Percentiles rank a stretch among this genome's conserved stretches.
These are phyloP conservation scores for Clathrospora elynae DNA, from an alignment of 2,329 filamentous ascomycete genomes.

Conservation along the genomic window DNA sequence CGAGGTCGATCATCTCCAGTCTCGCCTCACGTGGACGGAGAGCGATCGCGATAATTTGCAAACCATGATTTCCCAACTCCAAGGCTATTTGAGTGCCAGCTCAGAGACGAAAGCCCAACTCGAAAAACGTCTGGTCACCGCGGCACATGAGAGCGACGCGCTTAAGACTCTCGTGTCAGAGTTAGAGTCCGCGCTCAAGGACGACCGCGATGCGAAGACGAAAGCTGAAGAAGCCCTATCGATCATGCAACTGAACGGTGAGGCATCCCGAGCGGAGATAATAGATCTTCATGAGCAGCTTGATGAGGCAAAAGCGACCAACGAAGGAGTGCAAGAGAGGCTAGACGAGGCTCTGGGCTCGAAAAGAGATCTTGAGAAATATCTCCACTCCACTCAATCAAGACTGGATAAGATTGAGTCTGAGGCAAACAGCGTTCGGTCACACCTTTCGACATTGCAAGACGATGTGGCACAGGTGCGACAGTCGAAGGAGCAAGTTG, in stretches of 20 bases:
- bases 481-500: slow-evolving; percentile 27
- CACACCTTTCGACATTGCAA: slow-evolving; percentile 24
- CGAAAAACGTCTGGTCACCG: slow-evolving; percentile 15
- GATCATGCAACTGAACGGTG: slow-evolving; percentile 11
- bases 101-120: slow-evolving; percentile 11
- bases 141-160: slow-evolving; percentile 12
- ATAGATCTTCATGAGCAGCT: slow-evolving; percentile 16
- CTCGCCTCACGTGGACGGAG: slow-evolving; percentile 8
- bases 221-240: slow-evolving; percentile 16
- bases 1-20: slow-evolving; percentile 11
- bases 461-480: slow-evolving; percentile 17
- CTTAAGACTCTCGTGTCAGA: slow-evolving; percentile 20
- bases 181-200: slow-evolving; percentile 17
- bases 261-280: slow-evolving; percentile 17
- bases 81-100: slow-evolving; percentile 7
- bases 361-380: slow-evolving; percentile 11
- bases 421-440: slow-evolving; percentile 13
- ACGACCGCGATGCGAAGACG: slow-evolving; percentile 8
- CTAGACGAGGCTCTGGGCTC: slow-evolving; percentile 9
- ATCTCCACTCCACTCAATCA: slow-evolving; percentile 15
- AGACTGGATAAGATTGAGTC: slow-evolving; percentile 19
- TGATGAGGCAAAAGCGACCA: slow-evolving; percentile 9
- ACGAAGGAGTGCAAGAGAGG: slow-evolving; percentile 11
- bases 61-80: slow-evolving; percentile 15
- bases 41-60: slow-evolving; percentile 12